Evolutionary conservation across 768 basidiomycete species (phyloP), one percentile per base, ranked within the genome.

Genomic region (Kwoniella mangroviensis): DNA sequence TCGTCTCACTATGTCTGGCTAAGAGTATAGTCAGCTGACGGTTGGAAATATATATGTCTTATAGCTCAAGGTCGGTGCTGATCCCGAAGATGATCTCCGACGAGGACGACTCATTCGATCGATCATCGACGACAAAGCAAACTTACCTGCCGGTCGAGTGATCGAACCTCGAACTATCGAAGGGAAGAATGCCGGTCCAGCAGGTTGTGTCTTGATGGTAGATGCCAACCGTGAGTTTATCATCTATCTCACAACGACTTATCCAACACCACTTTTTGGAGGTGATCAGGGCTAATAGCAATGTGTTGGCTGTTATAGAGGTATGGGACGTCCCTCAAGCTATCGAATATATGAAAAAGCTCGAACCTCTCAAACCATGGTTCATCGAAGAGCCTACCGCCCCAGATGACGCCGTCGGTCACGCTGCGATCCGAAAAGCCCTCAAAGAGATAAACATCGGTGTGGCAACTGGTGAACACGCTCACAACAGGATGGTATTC

Each of bases 331-430:
- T 98, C 17, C 86, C 89, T 34, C 88, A 94, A 82, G 95, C 96
- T 7, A 91, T 97, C 75, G 92, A 95, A 34, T 96, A 96, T 82
- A 92, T 95, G 70, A 89, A 88, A 75, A 87, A 89, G 63, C 86
- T 98, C 45, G 87, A 88, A 75, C 87, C 88, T 62, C 88, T 94
- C 82, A 92, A 90, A 76, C 95, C 95, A 24, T 98, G 95, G 94
- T 96, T 94, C 84, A 94, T 95, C 72, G 93, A 96, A 80, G 93
- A 96, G 78, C 93, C 94, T 0, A 95, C 92, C 2, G 93, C 93
- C 0, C 93, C 92, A 0, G 94, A 95, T 76, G 93, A 95, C 80
- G 89, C 93, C 70, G 88, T 95, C 11, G 92, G 92, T 3, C 82
- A 83, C 66, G 80, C 81, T 21, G 79, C 78, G 6, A 82, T 83